Percentiles rank a stretch among this genome's conserved stretches.
These are phyloP conservation scores for Myxozyma kluyveri DNA, from an alignment of 805 yeast species.

Conservation along the genomic window DNA sequence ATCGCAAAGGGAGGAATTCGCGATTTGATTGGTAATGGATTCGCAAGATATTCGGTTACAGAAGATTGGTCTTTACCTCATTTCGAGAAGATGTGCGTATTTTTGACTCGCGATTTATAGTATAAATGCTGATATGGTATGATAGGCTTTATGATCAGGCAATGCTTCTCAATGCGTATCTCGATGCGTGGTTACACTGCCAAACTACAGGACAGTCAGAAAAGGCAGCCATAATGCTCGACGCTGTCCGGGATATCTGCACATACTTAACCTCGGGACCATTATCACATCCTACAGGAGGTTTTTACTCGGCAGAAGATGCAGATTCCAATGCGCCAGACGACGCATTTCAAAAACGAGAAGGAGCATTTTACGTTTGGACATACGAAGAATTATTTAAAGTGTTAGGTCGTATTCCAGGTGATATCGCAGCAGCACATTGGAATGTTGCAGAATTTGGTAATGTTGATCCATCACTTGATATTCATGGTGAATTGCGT, in stretches of 20 bases:
- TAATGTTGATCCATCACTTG: conserved; percentile 39
- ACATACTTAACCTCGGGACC: conserved; percentile 32
- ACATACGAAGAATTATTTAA: conserved; percentile 36
- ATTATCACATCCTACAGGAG: conserved; percentile 32
- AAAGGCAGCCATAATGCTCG: not conserved
- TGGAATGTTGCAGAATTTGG: conserved; percentile 41
- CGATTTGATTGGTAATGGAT: conserved; percentile 42
- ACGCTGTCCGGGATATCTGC: conserved; percentile 32
- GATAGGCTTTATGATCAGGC: conserved; percentile 40
- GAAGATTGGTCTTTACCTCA: conserved; percentile 44
- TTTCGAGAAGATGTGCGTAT: conserved; percentile 39
- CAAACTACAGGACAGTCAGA: conserved; percentile 26
- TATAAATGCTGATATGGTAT: not conserved
- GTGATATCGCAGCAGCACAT: conserved; percentile 38
- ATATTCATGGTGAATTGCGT: conserved; percentile 36
- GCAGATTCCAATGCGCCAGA: conserved; percentile 36
- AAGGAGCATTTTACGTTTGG: conserved; percentile 42
- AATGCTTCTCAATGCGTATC: conserved; percentile 37
- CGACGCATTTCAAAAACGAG: conserved; percentile 25
- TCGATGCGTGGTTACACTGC: conserved; percentile 34
- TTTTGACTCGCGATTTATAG: not conserved
- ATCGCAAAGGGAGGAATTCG: conserved; percentile 41
- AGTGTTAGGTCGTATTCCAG: conserved; percentile 29
- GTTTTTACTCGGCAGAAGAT: conserved; percentile 39
- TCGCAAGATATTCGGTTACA: conserved; percentile 40